Percentiles rank a stretch among this genome's conserved stretches.
These are phyloP conservation scores for Pichia heedii DNA, from an alignment of 805 yeast genomes.

Conservation along the genomic window DNA sequence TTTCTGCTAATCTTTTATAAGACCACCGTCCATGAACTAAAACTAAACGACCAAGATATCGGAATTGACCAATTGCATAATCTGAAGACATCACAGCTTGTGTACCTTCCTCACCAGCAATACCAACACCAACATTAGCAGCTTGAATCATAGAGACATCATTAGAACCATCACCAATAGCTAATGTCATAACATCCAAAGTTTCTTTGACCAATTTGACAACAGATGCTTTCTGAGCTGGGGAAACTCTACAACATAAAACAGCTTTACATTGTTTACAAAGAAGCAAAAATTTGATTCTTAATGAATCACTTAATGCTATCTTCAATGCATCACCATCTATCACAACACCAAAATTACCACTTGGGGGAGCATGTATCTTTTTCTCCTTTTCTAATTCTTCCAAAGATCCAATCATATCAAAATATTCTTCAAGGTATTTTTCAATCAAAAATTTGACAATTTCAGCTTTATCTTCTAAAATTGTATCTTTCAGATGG, in stretches of 20 bases:
- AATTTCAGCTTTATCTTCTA: constrained; percentile 20
- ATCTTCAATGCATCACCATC: constrained; percentile 72
- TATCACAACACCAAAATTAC: constrained; percentile 59
- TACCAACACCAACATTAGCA: constrained; percentile 83
- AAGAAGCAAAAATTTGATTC: constrained; percentile 53
- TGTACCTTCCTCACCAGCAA: constrained; percentile 87
- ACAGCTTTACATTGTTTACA: constrained; percentile 80
- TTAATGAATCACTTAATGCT: constrained; percentile 33
- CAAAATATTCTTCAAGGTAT: constrained; percentile 47
- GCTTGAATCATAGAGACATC: constrained; percentile 90
- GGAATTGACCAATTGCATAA: constrained; percentile 77
- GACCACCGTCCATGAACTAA: constrained; percentile 85
- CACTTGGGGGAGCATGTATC: constrained; percentile 59
- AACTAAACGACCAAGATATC: constrained; percentile 56
- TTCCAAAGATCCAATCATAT: constrained; percentile 47
- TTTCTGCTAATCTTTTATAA: constrained; percentile 69
- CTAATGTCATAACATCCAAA: constrained; percentile 73
- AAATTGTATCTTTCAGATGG: constrained; percentile 17
- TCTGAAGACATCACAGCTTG: constrained; percentile 87
- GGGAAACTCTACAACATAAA: constrained; percentile 80
- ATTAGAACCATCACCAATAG: constrained; percentile 84
- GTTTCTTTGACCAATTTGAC: constrained; percentile 68
- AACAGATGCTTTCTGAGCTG: constrained; percentile 81
- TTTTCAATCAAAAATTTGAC: constrained; percentile 42
- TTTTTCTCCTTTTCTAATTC: constrained; percentile 49